These are phyloP conservation scores for Coelastrella sp. DNA, from an alignment of 139 green algal species.

Conservation along the genomic window DNA sequence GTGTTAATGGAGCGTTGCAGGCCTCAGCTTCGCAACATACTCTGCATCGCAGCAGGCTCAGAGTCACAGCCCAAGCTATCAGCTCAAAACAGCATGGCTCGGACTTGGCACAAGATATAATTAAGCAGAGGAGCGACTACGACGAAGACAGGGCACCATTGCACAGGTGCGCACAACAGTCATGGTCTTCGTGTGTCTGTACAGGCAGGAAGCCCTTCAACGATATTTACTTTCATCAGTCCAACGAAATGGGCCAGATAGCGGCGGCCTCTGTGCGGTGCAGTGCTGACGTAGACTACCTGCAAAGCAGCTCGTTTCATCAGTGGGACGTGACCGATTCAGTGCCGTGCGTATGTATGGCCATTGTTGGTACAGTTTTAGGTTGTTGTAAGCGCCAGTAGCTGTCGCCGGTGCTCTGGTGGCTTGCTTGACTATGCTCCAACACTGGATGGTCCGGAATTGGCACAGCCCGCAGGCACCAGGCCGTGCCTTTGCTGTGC, in stretches of 20 bases:
- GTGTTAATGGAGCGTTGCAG: too few species aligned
- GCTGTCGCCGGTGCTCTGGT: too few species aligned
- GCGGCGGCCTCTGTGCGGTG: background rate
- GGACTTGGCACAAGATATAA: background rate
- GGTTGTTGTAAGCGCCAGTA: too few species aligned
- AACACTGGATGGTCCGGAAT: background rate
- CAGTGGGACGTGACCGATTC: background rate
- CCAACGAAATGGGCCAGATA: background rate
- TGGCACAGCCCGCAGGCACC: too few species aligned
- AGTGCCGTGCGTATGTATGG: background rate
- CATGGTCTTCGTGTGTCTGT: background rate
- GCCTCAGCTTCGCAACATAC: too few species aligned
- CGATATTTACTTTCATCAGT: too few species aligned
- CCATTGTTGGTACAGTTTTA: too few species aligned
- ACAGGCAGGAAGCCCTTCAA: too few species aligned
- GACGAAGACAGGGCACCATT: background rate
- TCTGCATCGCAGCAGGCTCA: background rate
- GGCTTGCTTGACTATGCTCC: background rate
- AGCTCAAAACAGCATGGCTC: slow-evolving; percentile 6
- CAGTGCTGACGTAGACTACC: slow-evolving; percentile 4
- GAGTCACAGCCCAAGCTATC: background rate
- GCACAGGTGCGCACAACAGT: slow-evolving; percentile 8
- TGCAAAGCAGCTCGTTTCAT: background rate
- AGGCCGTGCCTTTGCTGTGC: too few species aligned
- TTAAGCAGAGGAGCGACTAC: background rate